Conservation (phyloP, 2,329 filamentous ascomycete species). For the Dactylellina cionopaga region DNA sequence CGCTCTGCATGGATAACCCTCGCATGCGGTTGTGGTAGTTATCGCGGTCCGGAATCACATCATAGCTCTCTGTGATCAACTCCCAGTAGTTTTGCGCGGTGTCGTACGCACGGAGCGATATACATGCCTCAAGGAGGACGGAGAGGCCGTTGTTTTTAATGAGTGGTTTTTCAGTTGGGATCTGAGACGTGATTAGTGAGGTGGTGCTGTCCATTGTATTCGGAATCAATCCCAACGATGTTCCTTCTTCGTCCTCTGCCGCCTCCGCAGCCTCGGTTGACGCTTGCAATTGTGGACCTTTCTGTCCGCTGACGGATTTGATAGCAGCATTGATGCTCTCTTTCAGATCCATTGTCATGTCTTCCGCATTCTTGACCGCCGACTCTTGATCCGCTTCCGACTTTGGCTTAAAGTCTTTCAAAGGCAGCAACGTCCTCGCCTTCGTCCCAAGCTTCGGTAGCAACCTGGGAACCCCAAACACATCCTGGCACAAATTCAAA, state of each 20-base stretch:
- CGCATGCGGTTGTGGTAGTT: constrained; percentile 77
- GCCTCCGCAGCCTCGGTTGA: constrained; percentile 53
- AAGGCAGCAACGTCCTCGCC: constrained; percentile 44
- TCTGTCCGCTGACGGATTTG: constrained; percentile 33
- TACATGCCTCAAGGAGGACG: constrained; percentile 73
- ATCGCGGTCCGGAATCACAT: constrained; percentile 75
- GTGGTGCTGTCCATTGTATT: constrained; percentile 54
- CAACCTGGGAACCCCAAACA: constrained; percentile 76
- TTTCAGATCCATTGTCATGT: constrained; percentile 58
- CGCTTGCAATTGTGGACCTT: constrained; percentile 19
- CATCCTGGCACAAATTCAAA: constrained; percentile 79
- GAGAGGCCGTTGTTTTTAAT: constrained; percentile 72
- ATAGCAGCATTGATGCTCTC: constrained; percentile 44
- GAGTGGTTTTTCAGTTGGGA: constrained; percentile 61
- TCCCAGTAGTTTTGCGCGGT: constrained; percentile 81
- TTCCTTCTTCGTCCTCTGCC: constrained; percentile 1
- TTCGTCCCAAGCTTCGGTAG: constrained; percentile 57
- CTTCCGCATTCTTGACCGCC: constrained; percentile 9
- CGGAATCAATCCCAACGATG: neutral
- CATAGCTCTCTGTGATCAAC: constrained; percentile 70
- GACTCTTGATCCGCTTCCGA: constrained; percentile 6
- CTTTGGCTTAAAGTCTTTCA: constrained; percentile 29
- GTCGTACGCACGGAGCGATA: constrained; percentile 70
- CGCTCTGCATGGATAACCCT: constrained; percentile 50
- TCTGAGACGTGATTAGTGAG: constrained; percentile 64